Evolutionary conservation across 2,329 filamentous ascomycete genomes (phyloP), one percentile per base, ranked within the genome.

Genomic region (Fusarium pilosicola): DNA sequence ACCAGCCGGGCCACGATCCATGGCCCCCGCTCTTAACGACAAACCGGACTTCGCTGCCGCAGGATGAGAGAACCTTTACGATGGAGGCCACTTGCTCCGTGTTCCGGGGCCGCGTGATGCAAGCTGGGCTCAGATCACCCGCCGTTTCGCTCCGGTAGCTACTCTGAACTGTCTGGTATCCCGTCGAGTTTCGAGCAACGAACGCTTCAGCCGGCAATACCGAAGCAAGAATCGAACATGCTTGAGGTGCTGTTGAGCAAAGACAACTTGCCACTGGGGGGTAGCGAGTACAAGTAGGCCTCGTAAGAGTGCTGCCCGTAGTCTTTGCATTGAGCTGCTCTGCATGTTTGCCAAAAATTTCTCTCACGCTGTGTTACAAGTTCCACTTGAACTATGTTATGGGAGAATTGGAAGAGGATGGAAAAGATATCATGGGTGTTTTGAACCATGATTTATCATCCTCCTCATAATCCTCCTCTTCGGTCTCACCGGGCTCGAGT

Each of bases 131-230:
- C 15, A 49, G 20, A n/a, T n/a, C 28, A 9, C 45, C 26, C 20
- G 45, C 45, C 7, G 45, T 48, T 48, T n/a, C 20, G 14, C 45
- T 30, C 45, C 45, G 30, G 26, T 48, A 30, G 22, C 45, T n/a
- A 0, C 4, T 12, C 20, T 3, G 1, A 17, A n/a, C 10, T 17
- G 20, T 0, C 20, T 30, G 6, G 14, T 48, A 48, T 1, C 5
- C 20, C 5, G 26, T 30, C 10, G 45, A 48, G 26, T 30, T 48
- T 17, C 7, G 20, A 3, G 45, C 10, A 12, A n/a, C 15, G 20
- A 48, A 48, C 14, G 10, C 14, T 17, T 48, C 20, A 30, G 7
- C 14, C 4, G 26, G 45, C 2, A 48, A n/a, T 2, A 0, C 4
- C 15, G 45, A 48, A 17, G 45, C 14, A 1, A 48, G 45, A 30